These are phyloP conservation scores for Aureobasidium mangrovei DNA, from an alignment of 2,329 filamentous ascomycete genomes.

Conservation along the genomic window DNA sequence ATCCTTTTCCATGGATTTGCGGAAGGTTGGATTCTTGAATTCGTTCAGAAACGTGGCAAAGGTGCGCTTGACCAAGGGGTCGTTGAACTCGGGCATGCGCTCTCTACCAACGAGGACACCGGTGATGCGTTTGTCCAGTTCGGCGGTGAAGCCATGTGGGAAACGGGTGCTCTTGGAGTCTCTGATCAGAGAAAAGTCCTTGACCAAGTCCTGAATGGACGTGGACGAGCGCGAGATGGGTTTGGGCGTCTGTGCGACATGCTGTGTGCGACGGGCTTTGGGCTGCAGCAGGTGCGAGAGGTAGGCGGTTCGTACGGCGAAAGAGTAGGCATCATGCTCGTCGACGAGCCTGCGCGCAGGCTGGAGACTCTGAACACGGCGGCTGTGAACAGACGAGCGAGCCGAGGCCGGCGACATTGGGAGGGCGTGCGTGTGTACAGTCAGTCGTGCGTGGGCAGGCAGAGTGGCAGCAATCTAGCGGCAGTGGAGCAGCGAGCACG, in stretches of 20 bases:
- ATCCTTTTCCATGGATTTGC: slow-evolving; percentile 88
- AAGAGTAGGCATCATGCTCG: slow-evolving; percentile 78
- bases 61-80: slow-evolving; percentile 82
- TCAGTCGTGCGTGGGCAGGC: not conserved
- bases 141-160: slow-evolving; percentile 61
- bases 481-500: not conserved
- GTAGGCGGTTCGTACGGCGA: slow-evolving; percentile 82
- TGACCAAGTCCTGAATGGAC: slow-evolving; percentile 72
- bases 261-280: slow-evolving; percentile 80
- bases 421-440: not conserved
- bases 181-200: slow-evolving; percentile 65
- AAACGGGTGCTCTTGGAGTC: slow-evolving; percentile 63
- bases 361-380: slow-evolving; percentile 36
- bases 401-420: slow-evolving; percentile 24
- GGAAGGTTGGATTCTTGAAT: slow-evolving; percentile 80
- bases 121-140: slow-evolving; percentile 68
- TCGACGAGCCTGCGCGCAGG: slow-evolving; percentile 33
- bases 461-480: not conserved
- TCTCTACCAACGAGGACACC: slow-evolving; percentile 75
- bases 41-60: slow-evolving; percentile 93
- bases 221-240: slow-evolving; percentile 58
- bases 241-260: slow-evolving; percentile 55
- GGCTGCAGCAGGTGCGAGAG: slow-evolving; percentile 90
- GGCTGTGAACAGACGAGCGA: slow-evolving; percentile 26
- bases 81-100: slow-evolving; percentile 77